phyloP scores from a whole-genome alignment of 345 rosid species.

The Eucalyptus pauciflora region DNA sequence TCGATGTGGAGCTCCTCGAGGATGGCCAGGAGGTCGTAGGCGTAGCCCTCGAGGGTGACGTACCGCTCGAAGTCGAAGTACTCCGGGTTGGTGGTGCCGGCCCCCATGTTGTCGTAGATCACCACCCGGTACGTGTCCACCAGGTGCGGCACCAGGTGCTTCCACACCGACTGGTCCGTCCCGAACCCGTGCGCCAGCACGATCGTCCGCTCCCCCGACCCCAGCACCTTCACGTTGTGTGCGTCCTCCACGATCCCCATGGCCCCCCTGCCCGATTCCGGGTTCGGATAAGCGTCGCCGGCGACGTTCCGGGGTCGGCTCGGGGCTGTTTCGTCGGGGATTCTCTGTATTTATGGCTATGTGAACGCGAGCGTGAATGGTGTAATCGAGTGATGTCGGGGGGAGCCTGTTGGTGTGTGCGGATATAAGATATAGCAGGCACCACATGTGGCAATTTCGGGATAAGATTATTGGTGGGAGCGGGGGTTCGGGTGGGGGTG shows the following conservation, averaged over 20 bases:
- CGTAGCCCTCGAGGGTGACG: constrained; percentile 63
- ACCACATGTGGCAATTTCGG: background rate
- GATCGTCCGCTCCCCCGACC: constrained; percentile 43
- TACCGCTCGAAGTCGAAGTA: constrained; percentile 78
- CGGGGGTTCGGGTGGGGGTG: background rate
- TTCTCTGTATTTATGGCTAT: background rate
- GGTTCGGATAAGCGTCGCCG: background rate
- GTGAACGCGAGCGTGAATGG: background rate
- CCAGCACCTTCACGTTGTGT: constrained; percentile 66
- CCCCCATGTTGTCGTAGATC: constrained; percentile 82
- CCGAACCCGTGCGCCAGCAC: constrained; percentile 88
- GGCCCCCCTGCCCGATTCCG: background rate
- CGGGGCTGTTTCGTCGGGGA: background rate
- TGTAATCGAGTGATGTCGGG: background rate
- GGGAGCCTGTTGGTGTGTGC: background rate
- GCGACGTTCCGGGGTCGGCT: background rate
- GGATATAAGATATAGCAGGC: background rate
- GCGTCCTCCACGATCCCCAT: constrained; percentile 87
- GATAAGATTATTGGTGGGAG: background rate
- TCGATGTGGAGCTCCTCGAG: constrained; percentile 49
- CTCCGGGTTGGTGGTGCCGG: constrained; percentile 87
- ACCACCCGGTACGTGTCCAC: constrained; percentile 53
- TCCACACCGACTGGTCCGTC: constrained; percentile 93
- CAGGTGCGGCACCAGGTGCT: constrained; percentile 80
- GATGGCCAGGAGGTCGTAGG: constrained; percentile 71